Evolutionary conservation across 2,329 filamentous ascomycete species (phyloP), one percentile per base, ranked within the genome.

Genomic region (Fusarium sp.): DNA sequence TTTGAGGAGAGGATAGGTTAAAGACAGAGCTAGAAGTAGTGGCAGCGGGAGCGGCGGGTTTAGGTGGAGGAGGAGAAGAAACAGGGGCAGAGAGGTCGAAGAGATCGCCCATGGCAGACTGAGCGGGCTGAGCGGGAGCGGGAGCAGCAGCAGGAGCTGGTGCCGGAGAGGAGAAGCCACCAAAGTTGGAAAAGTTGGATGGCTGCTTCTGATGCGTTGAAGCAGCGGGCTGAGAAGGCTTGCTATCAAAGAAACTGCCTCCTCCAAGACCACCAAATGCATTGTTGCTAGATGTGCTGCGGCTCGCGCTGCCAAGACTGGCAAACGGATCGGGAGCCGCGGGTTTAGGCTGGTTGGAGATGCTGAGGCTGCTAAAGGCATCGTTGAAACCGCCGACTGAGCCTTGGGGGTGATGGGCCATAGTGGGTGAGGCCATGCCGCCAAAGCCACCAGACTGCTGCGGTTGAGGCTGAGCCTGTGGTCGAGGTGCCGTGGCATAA

Each of bases 401-500:
- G 22, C 84, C 82, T 62, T 85, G 85, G 52, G 87, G 85, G 57
- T 87, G 87, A 64, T 89, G 87, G 69, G 84, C 84, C 62, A 82
- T 80, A 11, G 84, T 83, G 42, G 92, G 89, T 4, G 92, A 90
- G 62, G 87, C 85, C 85, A 94, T 88, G 61, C 90, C 89, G 20
- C 93, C 91, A 77, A 95, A 93, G 0, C 92, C 91, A 31, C 88
- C 64, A 14, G 93, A 91, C 34, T 84, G 82, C 29, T 87, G 84
- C 6, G 82, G 83, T 24, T 87, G 84, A 11, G 82, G 84, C 64
- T 83, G 86, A 29, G 90, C 87, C 76, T 93, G 93, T n/a, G 94
- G 91, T 79, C 94, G 93, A 2, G 95, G 93, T 6, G 91, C 90
- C 9, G 94, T 93, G 13, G 95, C 94, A 81, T 99, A 99, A 18